phyloP scores from a whole-genome alignment of 805 yeast genomes.

The Candida yuanshanica region DNA sequence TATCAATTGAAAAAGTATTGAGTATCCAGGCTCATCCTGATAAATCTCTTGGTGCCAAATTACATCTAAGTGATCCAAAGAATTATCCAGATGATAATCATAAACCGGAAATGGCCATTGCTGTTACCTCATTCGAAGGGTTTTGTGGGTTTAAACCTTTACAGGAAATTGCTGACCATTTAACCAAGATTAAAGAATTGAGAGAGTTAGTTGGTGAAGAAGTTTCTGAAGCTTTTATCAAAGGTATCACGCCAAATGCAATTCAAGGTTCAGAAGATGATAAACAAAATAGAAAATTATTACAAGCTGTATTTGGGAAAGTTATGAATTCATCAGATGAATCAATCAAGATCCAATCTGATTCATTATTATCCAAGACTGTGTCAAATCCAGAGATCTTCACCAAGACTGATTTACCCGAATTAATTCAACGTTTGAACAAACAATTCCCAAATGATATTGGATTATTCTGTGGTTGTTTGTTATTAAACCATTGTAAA shows the following conservation, averaged over 20 bases:
- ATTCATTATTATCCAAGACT: constrained; percentile 63
- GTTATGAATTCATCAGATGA: constrained; percentile 79
- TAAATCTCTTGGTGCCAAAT: constrained; percentile 68
- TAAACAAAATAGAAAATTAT: constrained; percentile 50
- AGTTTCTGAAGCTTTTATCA: constrained; percentile 46
- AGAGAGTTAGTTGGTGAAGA: constrained; percentile 61
- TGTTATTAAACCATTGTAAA: constrained; percentile 82
- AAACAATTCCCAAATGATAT: constrained; percentile 89
- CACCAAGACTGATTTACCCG: constrained; percentile 49
- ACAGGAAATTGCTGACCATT: constrained; percentile 61
- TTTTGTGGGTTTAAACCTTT: constrained; percentile 97
- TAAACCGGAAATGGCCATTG: constrained; percentile 99
- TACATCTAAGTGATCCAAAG: constrained; percentile 80
- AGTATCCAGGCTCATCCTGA: constrained; percentile 98
- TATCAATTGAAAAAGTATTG: constrained; percentile 87
- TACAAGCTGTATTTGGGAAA: constrained; percentile 71
- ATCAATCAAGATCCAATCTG: constrained; percentile 51
- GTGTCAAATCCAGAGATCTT: constrained; percentile 52
- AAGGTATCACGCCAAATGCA: constrained; percentile 39
- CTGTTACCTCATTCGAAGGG: constrained; percentile 93
- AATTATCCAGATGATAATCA: constrained; percentile 98
- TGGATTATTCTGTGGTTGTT: constrained; percentile 94
- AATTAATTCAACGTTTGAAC: constrained; percentile 69
- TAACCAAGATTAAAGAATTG: constrained; percentile 74
- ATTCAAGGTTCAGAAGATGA: constrained; percentile 45